A percentile compares a stretch with the other conserved stretches of the same genome.
Evolutionary conservation across 1,139 yeast species (phyloP).

Genomic region (Blastobotrys ciferrii): DNA sequence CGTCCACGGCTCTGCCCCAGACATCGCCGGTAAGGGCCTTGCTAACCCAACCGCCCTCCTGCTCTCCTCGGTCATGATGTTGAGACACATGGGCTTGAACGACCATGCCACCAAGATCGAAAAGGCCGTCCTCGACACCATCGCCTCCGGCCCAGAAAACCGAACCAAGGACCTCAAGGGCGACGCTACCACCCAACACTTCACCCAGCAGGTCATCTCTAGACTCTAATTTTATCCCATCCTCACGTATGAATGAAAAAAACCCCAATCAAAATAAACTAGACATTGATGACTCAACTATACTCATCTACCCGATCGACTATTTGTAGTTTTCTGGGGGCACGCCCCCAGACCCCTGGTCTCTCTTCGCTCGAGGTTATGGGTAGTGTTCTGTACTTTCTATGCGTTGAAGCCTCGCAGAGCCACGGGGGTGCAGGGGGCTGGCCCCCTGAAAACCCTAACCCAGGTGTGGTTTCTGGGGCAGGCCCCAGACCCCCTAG

Average conservation of each 20-base stretch:
- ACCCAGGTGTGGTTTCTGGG: too few species aligned
- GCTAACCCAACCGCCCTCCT: slow-evolving; percentile 98
- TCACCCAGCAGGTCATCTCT: slow-evolving; percentile 76
- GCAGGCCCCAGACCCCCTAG: too few species aligned
- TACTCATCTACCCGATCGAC: too few species aligned
- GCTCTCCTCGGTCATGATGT: slow-evolving; percentile 96
- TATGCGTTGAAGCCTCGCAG: too few species aligned
- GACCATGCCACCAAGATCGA: slow-evolving; percentile 80
- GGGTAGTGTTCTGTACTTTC: too few species aligned
- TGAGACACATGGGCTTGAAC: slow-evolving; percentile 93
- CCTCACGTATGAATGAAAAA: not conserved
- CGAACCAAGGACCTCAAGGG: slow-evolving; percentile 98
- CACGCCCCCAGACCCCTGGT: too few species aligned
- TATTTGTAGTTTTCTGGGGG: too few species aligned
- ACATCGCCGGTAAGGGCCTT: slow-evolving; percentile 95
- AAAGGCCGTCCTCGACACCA: slow-evolving; percentile 83
- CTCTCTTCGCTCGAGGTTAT: too few species aligned
- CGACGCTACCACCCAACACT: slow-evolving; percentile 79
- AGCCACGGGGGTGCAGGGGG: too few species aligned
- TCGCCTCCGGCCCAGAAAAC: slow-evolving; percentile 90
- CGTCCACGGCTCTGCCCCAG: slow-evolving; percentile 99
- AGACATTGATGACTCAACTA: not conserved
- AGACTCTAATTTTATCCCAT: slow-evolving; percentile 38
- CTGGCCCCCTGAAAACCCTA: too few species aligned
- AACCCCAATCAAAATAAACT: too few species aligned